These are phyloP conservation scores for Fusarium sulawesiense DNA, from an alignment of 2,329 filamentous ascomycete genomes.

Conservation along the genomic window DNA sequence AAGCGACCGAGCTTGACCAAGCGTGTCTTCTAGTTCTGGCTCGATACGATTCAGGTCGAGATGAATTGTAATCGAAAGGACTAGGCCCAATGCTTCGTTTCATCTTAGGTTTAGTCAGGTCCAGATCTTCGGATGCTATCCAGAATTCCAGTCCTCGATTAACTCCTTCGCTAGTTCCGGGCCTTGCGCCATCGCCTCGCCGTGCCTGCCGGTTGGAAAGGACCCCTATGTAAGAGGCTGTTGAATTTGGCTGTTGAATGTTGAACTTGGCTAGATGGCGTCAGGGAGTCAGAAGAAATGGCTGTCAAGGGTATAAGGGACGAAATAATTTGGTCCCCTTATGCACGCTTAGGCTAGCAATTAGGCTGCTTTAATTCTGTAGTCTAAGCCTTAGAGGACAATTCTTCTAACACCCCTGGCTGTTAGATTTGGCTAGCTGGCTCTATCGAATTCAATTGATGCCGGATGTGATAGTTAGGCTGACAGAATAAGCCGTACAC, in stretches of 20 bases:
- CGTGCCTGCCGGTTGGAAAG: not conserved
- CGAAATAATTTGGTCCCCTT: not conserved
- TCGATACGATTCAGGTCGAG: not conserved
- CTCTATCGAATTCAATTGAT: constrained; percentile 9
- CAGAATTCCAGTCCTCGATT: constrained; percentile 3
- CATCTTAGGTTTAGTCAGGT: not conserved
- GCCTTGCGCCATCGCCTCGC: constrained; percentile 14
- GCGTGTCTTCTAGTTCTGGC: not conserved
- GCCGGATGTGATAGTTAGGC: not conserved
- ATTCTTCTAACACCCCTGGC: not conserved
- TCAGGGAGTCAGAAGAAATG: not conserved
- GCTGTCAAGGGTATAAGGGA: not conserved
- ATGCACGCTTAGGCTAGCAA: not conserved
- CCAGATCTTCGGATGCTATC: constrained; percentile 1
- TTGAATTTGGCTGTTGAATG: not conserved
- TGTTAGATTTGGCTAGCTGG: not conserved
- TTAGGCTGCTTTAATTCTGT: not conserved
- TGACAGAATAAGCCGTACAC: constrained; percentile 15
- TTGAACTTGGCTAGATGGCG: not conserved
- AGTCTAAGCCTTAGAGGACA: not conserved
- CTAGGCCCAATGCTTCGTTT: not conserved
- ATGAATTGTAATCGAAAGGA: not conserved
- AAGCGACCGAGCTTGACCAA: not conserved
- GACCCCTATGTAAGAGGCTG: not conserved
- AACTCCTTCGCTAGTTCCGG: not conserved